These are phyloP conservation scores for Heimioporus sp. DNA, from an alignment of 768 basidiomycete genomes.

Conservation along the genomic window DNA sequence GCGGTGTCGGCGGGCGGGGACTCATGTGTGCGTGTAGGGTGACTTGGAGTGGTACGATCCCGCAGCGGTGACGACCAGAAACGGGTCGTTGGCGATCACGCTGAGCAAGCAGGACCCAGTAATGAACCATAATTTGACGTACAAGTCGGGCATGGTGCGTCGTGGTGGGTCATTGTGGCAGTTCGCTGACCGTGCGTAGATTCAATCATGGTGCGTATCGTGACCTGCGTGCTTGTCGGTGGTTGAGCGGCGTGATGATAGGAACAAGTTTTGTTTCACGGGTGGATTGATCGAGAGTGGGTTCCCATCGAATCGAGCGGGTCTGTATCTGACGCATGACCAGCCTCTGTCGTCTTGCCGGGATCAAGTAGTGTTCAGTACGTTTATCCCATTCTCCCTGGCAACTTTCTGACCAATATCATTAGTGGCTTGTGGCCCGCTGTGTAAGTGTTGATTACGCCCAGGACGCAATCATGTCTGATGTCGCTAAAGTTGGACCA, in stretches of 20 bases:
- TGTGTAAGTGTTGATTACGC: slow-evolving; percentile 27
- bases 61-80: slow-evolving; percentile 45
- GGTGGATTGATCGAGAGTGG: slow-evolving; percentile 64
- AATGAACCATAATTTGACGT: slow-evolving; percentile 47
- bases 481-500: slow-evolving; percentile 41
- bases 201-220: slow-evolving; percentile 28
- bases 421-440: slow-evolving; percentile 49
- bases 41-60: slow-evolving; percentile 66
- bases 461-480: slow-evolving; percentile 2
- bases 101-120: slow-evolving; percentile 41
- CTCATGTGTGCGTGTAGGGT: slow-evolving; percentile 18
- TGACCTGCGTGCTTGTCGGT: background rate
- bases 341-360: slow-evolving; percentile 40
- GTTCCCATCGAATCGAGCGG: background rate
- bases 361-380: slow-evolving; percentile 39
- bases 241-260: slow-evolving; percentile 9
- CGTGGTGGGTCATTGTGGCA: background rate
- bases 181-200: slow-evolving; percentile 27
- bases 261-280: slow-evolving; percentile 80
- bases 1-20: no score
- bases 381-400: slow-evolving; percentile 3
- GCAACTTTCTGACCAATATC: slow-evolving; percentile 4
- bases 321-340: slow-evolving; percentile 5
- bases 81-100: slow-evolving; percentile 50
- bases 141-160: slow-evolving; percentile 40